Evolutionary conservation across 306 rosid species (phyloP).

Genomic region (Quercus alba): DNA sequence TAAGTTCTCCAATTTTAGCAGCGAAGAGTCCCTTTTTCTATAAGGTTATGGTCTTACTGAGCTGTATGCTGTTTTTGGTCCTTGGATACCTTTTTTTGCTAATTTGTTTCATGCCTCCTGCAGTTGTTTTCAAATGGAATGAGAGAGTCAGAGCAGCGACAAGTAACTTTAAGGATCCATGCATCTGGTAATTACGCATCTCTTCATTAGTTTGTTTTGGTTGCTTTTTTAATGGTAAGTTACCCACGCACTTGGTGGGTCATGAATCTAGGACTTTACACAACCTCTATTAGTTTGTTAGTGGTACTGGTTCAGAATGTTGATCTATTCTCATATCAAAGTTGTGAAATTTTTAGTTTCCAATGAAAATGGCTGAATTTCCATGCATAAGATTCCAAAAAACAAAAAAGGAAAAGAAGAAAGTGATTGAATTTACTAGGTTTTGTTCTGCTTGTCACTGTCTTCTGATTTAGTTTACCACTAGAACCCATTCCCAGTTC

Average conservation of each 20-base stretch:
- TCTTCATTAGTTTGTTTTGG: background rate
- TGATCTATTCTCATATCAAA: background rate
- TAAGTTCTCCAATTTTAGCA: constrained; percentile 54
- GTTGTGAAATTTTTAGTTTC: background rate
- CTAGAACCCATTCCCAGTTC: background rate
- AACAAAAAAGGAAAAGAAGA: background rate
- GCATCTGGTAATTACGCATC: constrained; percentile 38
- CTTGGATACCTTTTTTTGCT: constrained; percentile 1
- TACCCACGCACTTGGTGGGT: too few relatives aligned
- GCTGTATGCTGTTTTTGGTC: constrained; percentile 4
- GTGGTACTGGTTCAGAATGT: background rate
- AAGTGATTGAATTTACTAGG: background rate
- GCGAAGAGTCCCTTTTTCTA: constrained; percentile 53
- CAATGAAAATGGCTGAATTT: background rate
- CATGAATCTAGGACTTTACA: too few relatives aligned
- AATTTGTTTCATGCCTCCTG: constrained; percentile 9
- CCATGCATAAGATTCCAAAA: background rate
- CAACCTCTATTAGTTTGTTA: background rate
- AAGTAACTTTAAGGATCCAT: constrained; percentile 42
- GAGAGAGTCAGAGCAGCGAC: constrained; percentile 37
- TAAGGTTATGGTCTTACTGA: constrained; percentile 25
- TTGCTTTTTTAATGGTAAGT: background rate
- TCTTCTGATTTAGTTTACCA: background rate
- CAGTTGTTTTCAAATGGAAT: constrained; percentile 45
- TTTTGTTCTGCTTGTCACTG: background rate